Evolutionary conservation across 192 early-diverging fungal species (phyloP), one percentile per base, ranked within the genome.

Genomic region (Mycoemilia scoparia): DNA sequence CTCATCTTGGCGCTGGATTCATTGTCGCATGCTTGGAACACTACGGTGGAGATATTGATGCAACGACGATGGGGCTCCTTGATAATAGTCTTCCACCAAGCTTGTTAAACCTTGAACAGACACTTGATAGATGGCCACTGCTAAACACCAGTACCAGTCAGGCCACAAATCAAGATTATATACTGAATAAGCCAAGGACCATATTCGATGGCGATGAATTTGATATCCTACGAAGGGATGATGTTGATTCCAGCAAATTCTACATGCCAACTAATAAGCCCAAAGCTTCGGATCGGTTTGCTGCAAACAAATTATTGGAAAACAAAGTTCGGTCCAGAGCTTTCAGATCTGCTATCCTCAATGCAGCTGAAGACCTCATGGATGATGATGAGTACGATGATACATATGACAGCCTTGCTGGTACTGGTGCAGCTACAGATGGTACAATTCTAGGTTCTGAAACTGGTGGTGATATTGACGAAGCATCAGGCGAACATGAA

Each of bases 131-230:
- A 8, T 62, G 54, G 50, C 15, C 12, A 8, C 32, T 31, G 1
- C 25, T 25, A 5, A 38, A 18, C 11, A 41, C 11, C 30, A 21
- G 23, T 19, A 7, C 24, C 15, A 38, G 38, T 9, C 29, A 18
- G 25, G 5, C 21, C 12, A 13, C 6, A 24, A 19, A 21, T 17
- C 23, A 24, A 25, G 16, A 34, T 22, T 21, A 32, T 36, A 41
- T 73, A 8, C 57, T 91, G 8, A 41, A 54, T 4, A 49, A 26
- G 10, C 74, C 87, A 7, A 57, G 67, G 9, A 96, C 92, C 44
- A 64, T 92, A 20, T 88, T 83, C 58, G 88, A 96, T 54, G 76
- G 79, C 24, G 91, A 96, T 45, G 84, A 86, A 40, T 91, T 93
- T 57, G 88, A 96, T 39, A 69, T 92, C 5, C 85, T 92, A 54